Percentiles rank a stretch among this genome's conserved stretches.
Conservation (phyloP, 805 yeast genomes). For the Starmerella ratchasimensis region DNA sequence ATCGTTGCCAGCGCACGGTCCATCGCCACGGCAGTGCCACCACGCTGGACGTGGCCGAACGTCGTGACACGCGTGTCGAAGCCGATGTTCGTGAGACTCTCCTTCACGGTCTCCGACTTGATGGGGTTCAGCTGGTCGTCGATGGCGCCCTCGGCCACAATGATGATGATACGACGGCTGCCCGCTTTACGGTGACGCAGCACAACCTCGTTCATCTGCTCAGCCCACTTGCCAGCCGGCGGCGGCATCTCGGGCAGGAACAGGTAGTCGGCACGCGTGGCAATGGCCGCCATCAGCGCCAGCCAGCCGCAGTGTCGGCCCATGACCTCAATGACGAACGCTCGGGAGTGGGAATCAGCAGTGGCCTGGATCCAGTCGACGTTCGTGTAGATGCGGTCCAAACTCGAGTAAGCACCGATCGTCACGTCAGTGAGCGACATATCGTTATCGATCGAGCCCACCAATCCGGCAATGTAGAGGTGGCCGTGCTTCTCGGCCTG, state of each 20-base stretch:
- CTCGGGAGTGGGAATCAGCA: slow-evolving; percentile 92
- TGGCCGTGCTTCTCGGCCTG: slow-evolving; percentile 50
- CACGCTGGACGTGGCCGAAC: slow-evolving; percentile 95
- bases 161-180: slow-evolving; percentile 85
- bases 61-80: slow-evolving; percentile 91
- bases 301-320: slow-evolving; percentile 99
- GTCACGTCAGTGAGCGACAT: slow-evolving; percentile 96
- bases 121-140: slow-evolving; percentile 70
- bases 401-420: slow-evolving; percentile 88
- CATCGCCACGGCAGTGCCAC: slow-evolving; percentile 94
- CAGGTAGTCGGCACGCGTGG: slow-evolving; percentile 89
- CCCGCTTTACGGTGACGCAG: slow-evolving; percentile 72
- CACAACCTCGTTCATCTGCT: slow-evolving; percentile 62
- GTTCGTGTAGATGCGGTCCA: slow-evolving; percentile 83
- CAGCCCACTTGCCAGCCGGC: slow-evolving; percentile 57
- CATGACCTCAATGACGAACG: slow-evolving; percentile 97
- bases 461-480: slow-evolving; percentile 82
- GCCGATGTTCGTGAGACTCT: slow-evolving; percentile 70
- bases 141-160: slow-evolving; percentile 97
- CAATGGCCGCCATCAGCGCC: slow-evolving; percentile 92
- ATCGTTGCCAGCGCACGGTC: slow-evolving; percentile 85
- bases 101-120: slow-evolving; percentile 64
- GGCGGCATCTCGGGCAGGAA: slow-evolving; percentile 94
- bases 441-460: slow-evolving; percentile 95
- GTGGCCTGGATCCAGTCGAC: slow-evolving; percentile 97